Evolutionary conservation across 2,329 filamentous ascomycete species (phyloP).

Genomic region (Uncinocarpus reesii): DNA sequence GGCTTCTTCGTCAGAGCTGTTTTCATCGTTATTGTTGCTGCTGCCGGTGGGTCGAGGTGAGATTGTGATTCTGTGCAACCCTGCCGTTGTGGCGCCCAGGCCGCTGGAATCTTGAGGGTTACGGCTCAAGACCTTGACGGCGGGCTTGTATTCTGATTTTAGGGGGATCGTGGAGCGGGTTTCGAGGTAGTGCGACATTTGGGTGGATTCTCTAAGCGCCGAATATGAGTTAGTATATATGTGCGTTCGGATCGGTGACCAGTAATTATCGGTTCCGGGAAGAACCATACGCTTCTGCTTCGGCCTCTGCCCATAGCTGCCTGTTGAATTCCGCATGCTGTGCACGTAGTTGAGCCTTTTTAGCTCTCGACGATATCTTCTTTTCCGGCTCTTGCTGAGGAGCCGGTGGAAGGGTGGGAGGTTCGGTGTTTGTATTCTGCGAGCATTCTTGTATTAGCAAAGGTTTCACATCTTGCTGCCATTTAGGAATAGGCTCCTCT

Average conservation of each 20-base stretch:
- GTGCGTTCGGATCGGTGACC: too few species aligned
- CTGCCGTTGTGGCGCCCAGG: conserved; percentile 35
- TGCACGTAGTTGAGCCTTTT: conserved; percentile 66
- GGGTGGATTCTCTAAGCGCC: conserved; percentile 54
- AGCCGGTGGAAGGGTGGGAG: not conserved
- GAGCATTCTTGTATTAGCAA: not conserved
- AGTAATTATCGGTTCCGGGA: not conserved
- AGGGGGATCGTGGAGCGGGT: conserved; percentile 52
- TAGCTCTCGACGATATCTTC: conserved; percentile 46
- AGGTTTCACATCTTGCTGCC: not conserved
- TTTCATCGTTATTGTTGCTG: conserved; percentile 13
- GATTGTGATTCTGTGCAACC: conserved; percentile 39
- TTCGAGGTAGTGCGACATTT: conserved; percentile 66
- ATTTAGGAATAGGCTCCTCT: not conserved
- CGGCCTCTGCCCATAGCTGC: conserved; percentile 84
- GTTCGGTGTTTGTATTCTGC: conserved; percentile 33
- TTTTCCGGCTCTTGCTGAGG: conserved; percentile 26
- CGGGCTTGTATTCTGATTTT: conserved; percentile 63
- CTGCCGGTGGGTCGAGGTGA: conserved; percentile 15
- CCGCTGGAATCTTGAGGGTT: conserved; percentile 52
- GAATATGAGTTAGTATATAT: not conserved
- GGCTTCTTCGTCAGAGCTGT: conserved; percentile 35
- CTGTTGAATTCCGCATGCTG: conserved; percentile 75
- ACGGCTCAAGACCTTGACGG: conserved; percentile 74
- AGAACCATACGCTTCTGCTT: conserved; percentile 64